phyloP scores from a whole-genome alignment of 306 rosid genomes.

The Gynostemma pentaphyllum region DNA sequence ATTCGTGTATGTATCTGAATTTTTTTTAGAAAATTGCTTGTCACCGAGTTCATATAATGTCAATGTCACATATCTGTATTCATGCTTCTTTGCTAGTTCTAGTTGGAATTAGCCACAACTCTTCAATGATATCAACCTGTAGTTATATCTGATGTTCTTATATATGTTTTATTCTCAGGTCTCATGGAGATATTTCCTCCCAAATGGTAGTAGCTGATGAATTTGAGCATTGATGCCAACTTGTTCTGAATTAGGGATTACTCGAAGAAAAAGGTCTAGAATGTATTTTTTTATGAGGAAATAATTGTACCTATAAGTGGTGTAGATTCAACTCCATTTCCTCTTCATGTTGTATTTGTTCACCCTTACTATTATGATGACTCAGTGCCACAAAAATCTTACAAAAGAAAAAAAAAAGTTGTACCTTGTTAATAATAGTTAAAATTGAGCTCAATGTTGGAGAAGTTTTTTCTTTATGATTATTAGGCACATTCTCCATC shows the following conservation, averaged over 20 bases:
- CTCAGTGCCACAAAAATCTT: neutral
- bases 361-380: neutral
- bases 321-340: neutral
- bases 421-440: constrained; percentile 2
- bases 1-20: too few relatives aligned
- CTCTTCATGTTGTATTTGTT: constrained; percentile 7
- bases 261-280: neutral
- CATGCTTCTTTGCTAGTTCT: too few relatives aligned
- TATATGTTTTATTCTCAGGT: constrained; percentile 3
- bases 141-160: neutral
- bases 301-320: constrained; percentile 5
- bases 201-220: neutral
- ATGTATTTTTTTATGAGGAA: neutral
- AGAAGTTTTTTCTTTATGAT: too few relatives aligned
- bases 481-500: too few relatives aligned
- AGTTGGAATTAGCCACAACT: too few relatives aligned
- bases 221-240: neutral
- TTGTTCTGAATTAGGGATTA: constrained; percentile 3
- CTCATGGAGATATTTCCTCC: neutral
- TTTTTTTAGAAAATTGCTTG: too few relatives aligned
- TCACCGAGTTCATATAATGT: too few relatives aligned
- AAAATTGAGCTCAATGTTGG: constrained; percentile 2
- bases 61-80: too few relatives aligned
- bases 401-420: neutral
- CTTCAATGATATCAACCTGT: neutral